Percentiles rank a stretch among this genome's conserved stretches.
These are phyloP conservation scores for Lactarius sp. DNA, from an alignment of 768 basidiomycete species.

Conservation along the genomic window DNA sequence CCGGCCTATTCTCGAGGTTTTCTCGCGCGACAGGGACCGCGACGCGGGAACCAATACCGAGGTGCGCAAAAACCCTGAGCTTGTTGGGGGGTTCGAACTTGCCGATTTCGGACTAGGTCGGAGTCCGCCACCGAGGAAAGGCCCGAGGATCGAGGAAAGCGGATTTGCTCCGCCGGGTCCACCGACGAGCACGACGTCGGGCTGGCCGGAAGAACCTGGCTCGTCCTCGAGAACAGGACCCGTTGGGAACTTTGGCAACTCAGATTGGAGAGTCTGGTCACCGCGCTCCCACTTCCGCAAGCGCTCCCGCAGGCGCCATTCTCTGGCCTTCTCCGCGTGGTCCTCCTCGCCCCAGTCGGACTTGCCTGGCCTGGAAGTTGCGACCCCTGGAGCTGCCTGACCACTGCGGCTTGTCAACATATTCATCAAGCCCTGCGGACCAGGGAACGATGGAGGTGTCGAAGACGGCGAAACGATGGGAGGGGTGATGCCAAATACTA, in stretches of 20 bases:
- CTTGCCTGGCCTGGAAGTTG: constrained; percentile 37
- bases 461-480: constrained; percentile 51
- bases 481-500: constrained; percentile 86
- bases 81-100: constrained; percentile 22
- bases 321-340: constrained; percentile 58
- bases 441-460: constrained; percentile 29
- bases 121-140: constrained; percentile 24
- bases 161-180: constrained; percentile 36
- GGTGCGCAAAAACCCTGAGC: constrained; percentile 56
- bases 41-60: constrained; percentile 61
- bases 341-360: constrained; percentile 66
- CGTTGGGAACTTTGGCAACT: constrained; percentile 51
- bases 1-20: constrained; percentile 50
- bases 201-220: constrained; percentile 20
- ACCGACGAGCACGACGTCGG: constrained; percentile 51
- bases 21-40: constrained; percentile 53
- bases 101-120: constrained; percentile 25
- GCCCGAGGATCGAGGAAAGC: constrained; percentile 34
- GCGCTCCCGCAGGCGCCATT: constrained; percentile 65
- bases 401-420: constrained; percentile 43
- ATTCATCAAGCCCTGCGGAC: constrained; percentile 38
- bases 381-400: constrained; percentile 31
- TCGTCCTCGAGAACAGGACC: constrained; percentile 38
- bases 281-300: constrained; percentile 71
- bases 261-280: constrained; percentile 52